Evolutionary conservation across 2,329 filamentous ascomycete genomes (phyloP).

Genomic region (Clonostachys sp.): DNA sequence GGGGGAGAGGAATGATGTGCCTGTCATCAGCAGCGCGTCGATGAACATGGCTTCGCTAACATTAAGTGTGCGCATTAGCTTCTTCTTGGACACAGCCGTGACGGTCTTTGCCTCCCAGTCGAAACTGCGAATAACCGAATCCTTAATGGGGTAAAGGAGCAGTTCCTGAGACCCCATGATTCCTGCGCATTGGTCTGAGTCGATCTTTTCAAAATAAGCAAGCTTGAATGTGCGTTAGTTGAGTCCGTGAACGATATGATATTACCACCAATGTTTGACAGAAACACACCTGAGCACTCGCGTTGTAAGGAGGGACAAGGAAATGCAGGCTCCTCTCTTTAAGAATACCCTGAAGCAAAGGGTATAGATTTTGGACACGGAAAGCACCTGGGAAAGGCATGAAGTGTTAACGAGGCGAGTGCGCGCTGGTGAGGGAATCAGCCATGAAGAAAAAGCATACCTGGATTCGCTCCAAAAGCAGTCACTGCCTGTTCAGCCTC

Average conservation of each 20-base stretch:
- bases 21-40: conserved; percentile 78
- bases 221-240: conserved; percentile 44
- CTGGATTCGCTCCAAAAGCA: conserved; percentile 75
- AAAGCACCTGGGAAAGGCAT: conserved; percentile 54
- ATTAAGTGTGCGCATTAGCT: conserved; percentile 61
- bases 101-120: conserved; percentile 68
- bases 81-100: conserved; percentile 57
- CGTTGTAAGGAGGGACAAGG: conserved; percentile 81
- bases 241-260: not conserved
- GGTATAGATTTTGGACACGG: conserved; percentile 67
- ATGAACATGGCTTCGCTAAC: conserved; percentile 70
- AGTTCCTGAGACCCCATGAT: conserved; percentile 83
- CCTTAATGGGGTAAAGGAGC: conserved; percentile 79
- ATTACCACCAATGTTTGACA: not conserved
- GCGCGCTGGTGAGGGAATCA: conserved; percentile 10
- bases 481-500: conserved; percentile 76
- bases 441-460: conserved; percentile 36
- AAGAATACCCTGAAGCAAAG: conserved; percentile 72
- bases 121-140: conserved; percentile 62
- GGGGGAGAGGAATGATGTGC: conserved; percentile 72
- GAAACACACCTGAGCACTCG: conserved; percentile 70
- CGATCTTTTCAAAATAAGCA: conserved; percentile 68
- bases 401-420: not conserved
- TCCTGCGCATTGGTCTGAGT: conserved; percentile 66
- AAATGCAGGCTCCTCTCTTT: conserved; percentile 67